Conservation (phyloP, 495 filamentous ascomycete species). For the Aspergillus carlsbadensis region DNA sequence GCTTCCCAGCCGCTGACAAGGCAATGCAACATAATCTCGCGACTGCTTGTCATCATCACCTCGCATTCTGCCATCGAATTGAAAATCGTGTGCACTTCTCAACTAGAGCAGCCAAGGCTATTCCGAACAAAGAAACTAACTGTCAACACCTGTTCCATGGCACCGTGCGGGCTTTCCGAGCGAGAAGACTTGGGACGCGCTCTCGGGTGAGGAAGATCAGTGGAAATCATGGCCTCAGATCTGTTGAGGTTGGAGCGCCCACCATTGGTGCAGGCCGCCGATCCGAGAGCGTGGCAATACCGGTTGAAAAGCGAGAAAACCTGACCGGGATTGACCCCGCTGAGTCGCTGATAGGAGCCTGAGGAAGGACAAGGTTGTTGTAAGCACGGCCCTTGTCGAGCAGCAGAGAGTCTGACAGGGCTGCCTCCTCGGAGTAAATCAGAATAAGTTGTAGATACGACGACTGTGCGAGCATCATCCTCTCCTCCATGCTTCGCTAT, state of each 20-base stretch:
- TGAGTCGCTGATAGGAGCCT: conserved; percentile 3
- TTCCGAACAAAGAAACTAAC: neutral
- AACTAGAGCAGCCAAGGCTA: neutral
- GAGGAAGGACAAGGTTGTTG: conserved; percentile 14
- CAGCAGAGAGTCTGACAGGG: conserved; percentile 12
- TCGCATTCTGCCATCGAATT: neutral
- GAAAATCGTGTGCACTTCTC: no score
- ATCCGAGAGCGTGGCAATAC: conserved; percentile 24
- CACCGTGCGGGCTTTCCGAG: conserved; percentile 22
- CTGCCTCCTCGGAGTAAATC: conserved; percentile 8
- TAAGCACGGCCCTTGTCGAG: conserved; percentile 11
- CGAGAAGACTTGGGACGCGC: conserved; percentile 27
- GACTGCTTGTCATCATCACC: neutral
- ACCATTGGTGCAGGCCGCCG: conserved; percentile 15
- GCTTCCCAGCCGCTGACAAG: conserved; percentile 4
- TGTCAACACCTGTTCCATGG: conserved; percentile 21
- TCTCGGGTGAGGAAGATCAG: conserved; percentile 40
- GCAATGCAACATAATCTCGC: neutral
- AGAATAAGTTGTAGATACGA: no score
- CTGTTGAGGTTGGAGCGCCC: conserved; percentile 14
- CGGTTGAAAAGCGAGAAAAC: neutral
- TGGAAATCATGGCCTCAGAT: conserved; percentile 30
- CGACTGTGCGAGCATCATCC: neutral
- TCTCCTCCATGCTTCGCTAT: neutral
- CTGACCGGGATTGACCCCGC: conserved; percentile 16